Percentiles rank a stretch among this genome's conserved stretches.
Evolutionary conservation across 208 protist species (phyloP).

Genomic region (Leishmania major): DNA sequence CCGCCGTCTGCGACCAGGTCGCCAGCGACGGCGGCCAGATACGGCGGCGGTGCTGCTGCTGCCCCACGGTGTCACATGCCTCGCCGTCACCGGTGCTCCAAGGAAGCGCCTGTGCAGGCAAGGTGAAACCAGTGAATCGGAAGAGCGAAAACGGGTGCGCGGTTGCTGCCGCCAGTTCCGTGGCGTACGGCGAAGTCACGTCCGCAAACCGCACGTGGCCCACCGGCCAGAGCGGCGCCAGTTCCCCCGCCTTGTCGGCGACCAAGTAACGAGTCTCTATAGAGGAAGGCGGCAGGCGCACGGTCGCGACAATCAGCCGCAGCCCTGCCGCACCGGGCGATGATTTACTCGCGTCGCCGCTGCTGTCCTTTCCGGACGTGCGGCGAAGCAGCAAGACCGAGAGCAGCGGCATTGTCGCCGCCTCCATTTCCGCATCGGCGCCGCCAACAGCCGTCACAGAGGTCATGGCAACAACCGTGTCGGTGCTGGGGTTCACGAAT

Average conservation of each 20-base stretch:
- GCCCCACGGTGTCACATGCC: background rate
- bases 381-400: conserved; percentile 45
- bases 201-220: conserved; percentile 65
- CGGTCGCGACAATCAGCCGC: conserved; percentile 40
- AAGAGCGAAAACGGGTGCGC: background rate
- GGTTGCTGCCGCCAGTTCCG: background rate
- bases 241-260: conserved; percentile 17
- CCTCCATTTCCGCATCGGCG: background rate
- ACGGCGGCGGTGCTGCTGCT: background rate
- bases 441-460: conserved; percentile 13
- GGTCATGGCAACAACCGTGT: conserved; percentile 49
- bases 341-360: background rate
- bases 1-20: conserved; percentile 1
- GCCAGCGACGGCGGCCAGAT: conserved; percentile 32
- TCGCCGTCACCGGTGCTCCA: conserved; percentile 10
- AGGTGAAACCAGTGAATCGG: conserved; percentile 10
- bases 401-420: conserved; percentile 24
- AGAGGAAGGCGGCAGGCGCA: conserved; percentile 45
- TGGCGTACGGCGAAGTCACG: conserved; percentile 28
- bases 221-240: conserved; percentile 38
- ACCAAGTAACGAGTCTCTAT: conserved; percentile 32
- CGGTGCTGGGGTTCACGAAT: conserved; percentile 46
- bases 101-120: conserved; percentile 19
- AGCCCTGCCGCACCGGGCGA: background rate
- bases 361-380: background rate